Conservation (phyloP, 2,329 filamentous ascomycete genomes). For the Setomelanomma holmii region DNA sequence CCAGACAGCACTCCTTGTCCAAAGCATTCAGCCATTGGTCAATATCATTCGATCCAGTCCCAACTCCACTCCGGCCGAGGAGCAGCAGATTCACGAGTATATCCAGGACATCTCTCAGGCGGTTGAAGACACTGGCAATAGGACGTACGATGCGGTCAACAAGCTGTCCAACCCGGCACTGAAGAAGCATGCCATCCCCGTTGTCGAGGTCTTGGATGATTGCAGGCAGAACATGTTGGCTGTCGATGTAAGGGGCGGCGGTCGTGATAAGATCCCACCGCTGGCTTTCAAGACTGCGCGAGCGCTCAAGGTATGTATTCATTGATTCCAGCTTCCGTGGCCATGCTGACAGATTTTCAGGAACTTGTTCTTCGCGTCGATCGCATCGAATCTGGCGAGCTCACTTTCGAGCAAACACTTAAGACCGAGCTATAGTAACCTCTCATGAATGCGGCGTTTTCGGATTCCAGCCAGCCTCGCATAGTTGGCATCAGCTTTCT, state of each 20-base stretch:
- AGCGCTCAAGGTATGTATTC: conserved; percentile 70
- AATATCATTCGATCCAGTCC: conserved; percentile 64
- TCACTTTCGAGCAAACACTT: conserved; percentile 43
- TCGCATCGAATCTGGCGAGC: conserved; percentile 49
- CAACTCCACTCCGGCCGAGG: conserved; percentile 36
- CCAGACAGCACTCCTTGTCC: conserved; percentile 78
- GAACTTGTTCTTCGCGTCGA: conserved; percentile 52
- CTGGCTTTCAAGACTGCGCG: conserved; percentile 87
- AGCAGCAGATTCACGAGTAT: conserved; percentile 66
- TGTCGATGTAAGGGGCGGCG: conserved; percentile 66
- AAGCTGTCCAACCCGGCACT: conserved; percentile 60
- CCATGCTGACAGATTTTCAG: conserved; percentile 29
- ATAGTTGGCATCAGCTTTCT: not conserved
- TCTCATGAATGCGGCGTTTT: conserved; percentile 8
- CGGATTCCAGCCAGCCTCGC: not conserved
- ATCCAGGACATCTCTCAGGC: conserved; percentile 74
- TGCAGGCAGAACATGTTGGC: conserved; percentile 72
- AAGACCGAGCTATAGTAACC: conserved; percentile 44
- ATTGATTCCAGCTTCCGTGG: not conserved
- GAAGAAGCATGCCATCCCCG: conserved; percentile 58
- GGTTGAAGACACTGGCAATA: conserved; percentile 72
- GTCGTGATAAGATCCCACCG: conserved; percentile 72
- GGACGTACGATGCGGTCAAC: conserved; percentile 63
- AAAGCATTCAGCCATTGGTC: conserved; percentile 83
- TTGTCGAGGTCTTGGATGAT: conserved; percentile 64